Conservation (phyloP, 2,329 filamentous ascomycete species). For the Dryadomyces quercivorus region DNA sequence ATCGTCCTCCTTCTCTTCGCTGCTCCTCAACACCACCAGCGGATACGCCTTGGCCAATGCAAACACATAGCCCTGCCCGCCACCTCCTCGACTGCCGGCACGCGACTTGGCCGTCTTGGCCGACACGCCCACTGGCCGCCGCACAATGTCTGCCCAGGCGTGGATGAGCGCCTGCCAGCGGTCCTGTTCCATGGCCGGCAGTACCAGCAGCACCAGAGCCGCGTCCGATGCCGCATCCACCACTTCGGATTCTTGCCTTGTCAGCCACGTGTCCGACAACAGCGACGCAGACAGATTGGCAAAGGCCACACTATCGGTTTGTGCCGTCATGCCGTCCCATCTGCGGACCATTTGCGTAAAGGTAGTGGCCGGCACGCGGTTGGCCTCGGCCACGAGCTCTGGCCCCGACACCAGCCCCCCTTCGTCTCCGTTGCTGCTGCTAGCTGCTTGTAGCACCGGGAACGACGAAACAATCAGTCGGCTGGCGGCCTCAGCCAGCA, state of each 20-base stretch:
- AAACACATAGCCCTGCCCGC: constrained; percentile 39
- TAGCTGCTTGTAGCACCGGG: constrained; percentile 31
- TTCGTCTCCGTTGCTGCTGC: constrained; percentile 1
- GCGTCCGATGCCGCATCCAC: constrained; percentile 37
- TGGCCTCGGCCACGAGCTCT: constrained; percentile 8
- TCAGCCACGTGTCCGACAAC: constrained; percentile 26
- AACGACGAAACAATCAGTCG: constrained; percentile 42
- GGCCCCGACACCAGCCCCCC: constrained; percentile 17
- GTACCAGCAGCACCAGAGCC: constrained; percentile 34
- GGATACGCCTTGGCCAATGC: constrained; percentile 39
- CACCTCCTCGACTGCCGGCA: constrained; percentile 12
- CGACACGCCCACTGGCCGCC: constrained; percentile 14
- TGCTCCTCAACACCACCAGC: constrained; percentile 16
- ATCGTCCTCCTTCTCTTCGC: constrained; percentile 10
- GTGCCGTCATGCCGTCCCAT: background rate
- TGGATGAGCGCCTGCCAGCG: constrained; percentile 16
- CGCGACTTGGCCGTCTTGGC: background rate
- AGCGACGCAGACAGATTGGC: background rate
- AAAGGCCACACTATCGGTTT: background rate
- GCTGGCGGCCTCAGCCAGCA: constrained; percentile 50
- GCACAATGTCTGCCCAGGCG: constrained; percentile 34
- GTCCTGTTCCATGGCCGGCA: constrained; percentile 13
- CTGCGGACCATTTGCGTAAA: background rate
- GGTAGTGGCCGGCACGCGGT: background rate
- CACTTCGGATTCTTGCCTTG: constrained; percentile 36